These are phyloP conservation scores for Termitomyces bulborhizus DNA, from an alignment of 768 basidiomycete genomes.

Conservation along the genomic window DNA sequence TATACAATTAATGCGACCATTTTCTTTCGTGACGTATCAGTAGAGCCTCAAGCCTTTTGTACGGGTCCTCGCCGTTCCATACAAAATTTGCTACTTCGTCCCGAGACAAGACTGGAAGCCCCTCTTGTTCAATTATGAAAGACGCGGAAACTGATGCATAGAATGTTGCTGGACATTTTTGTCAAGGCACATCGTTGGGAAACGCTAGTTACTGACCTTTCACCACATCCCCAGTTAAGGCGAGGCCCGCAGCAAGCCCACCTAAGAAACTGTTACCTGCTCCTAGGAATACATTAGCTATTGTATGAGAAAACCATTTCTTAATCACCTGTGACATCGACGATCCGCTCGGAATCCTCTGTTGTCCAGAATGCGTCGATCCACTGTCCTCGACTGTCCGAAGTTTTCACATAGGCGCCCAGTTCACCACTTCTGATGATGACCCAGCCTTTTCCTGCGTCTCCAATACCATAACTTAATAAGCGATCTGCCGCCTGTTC, in stretches of 20 bases:
- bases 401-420: conserved; percentile 61
- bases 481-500: conserved; percentile 65
- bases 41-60: conserved; percentile 48
- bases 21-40: conserved; percentile 31
- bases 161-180: conserved; percentile 46
- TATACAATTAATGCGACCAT: conserved; percentile 29
- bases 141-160: conserved; percentile 80
- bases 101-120: conserved; percentile 51
- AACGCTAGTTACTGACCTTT: conserved; percentile 43
- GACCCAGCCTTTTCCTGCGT: conserved; percentile 45
- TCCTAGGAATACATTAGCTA: conserved; percentile 35
- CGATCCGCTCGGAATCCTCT: conserved; percentile 42
- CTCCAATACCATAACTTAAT: conserved; percentile 53
- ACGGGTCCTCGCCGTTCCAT: conserved; percentile 74
- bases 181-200: conserved; percentile 1
- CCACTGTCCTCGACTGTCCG: conserved; percentile 43
- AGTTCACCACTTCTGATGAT: conserved; percentile 71
- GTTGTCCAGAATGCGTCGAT: conserved; percentile 67
- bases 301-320: conserved; percentile 4
- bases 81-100: conserved; percentile 22
- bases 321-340: conserved; percentile 73
- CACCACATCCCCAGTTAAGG: conserved; percentile 47
- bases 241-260: conserved; percentile 72
- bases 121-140: conserved; percentile 76
- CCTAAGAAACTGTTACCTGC: conserved; percentile 91